phyloP scores from a whole-genome alignment of 345 rosid genomes.

The Pugionium dolabratum region DNA sequence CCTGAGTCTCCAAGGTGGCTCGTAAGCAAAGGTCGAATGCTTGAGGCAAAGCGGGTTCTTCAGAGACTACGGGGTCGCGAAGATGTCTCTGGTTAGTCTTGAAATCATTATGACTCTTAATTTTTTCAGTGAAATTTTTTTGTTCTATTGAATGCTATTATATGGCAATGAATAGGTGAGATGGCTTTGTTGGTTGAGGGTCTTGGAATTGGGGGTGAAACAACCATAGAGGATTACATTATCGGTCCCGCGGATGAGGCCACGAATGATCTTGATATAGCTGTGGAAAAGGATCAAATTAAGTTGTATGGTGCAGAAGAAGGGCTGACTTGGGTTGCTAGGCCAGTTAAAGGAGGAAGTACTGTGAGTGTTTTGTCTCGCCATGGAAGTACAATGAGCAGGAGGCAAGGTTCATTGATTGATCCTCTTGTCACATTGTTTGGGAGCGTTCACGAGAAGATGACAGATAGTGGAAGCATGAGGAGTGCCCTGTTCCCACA shows the following conservation, averaged over 20 bases:
- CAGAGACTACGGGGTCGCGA: conserved; percentile 79
- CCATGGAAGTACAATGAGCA: conserved; percentile 63
- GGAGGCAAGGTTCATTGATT: conserved; percentile 51
- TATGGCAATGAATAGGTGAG: conserved; percentile 72
- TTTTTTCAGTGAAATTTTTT: not conserved
- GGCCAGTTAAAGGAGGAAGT: conserved; percentile 78
- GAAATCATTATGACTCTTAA: conserved; percentile 5
- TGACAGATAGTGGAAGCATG: conserved; percentile 85
- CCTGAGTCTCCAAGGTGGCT: conserved; percentile 99
- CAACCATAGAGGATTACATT: conserved; percentile 84
- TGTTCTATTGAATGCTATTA: conserved; percentile 22
- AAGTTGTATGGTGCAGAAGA: conserved; percentile 87
- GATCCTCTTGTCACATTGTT: conserved; percentile 92
- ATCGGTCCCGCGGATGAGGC: conserved; percentile 68
- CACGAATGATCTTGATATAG: conserved; percentile 58
- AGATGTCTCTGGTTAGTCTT: conserved; percentile 82
- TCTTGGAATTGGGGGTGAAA: conserved; percentile 78
- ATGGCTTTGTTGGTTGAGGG: conserved; percentile 98
- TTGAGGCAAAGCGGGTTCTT: conserved; percentile 81
- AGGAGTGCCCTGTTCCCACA: conserved; percentile 85
- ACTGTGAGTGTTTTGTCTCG: conserved; percentile 61
- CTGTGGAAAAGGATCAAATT: conserved; percentile 70
- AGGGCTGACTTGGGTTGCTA: conserved; percentile 83
- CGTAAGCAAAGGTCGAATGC: conserved; percentile 92
- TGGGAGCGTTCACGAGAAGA: conserved; percentile 85